Evolutionary conservation across 306 rosid species (phyloP), one percentile per base, ranked within the genome.

Genomic region (Lathyrus tuberosus): DNA sequence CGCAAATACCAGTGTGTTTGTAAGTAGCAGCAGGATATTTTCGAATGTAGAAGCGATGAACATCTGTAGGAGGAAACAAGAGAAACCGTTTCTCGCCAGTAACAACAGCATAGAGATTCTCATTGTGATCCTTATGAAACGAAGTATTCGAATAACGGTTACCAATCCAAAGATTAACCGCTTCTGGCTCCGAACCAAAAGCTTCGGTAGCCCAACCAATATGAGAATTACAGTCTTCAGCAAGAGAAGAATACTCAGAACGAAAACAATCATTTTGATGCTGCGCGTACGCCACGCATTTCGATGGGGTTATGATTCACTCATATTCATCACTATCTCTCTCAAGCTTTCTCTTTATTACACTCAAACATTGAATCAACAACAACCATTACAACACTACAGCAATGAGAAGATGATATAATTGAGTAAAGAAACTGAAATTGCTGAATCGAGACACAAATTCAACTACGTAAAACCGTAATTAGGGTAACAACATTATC

Each of bases 91-190:
- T 91, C 75, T 79, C 82, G 0, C 97, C 96, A 0, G 86, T 78
- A 28, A 91, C 87, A 37, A 91, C 97, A 12, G 96, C 93, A 26
- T 86, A 91, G 37, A 91, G 88, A 79, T 91, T 91, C 87, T 91
- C 96, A 46, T 88, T 86, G 69, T 91, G 91, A 68, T 91, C 96
- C 72, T 88, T 91, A 63, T 88, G n/a, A n/a, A n/a, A n/a, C n/a
- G n/a, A n/a, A n/a, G n/a, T n/a, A n/a, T n/a, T n/a, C n/a, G n/a
- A n/a, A n/a, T n/a, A n/a, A n/a, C n/a, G n/a, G n/a, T n/a, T n/a
- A n/a, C n/a, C n/a, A n/a, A n/a, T n/a, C n/a, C 97, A 88, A 44
- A 88, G 84, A 78, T 91, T 91, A 7, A 88, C 91, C 26, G 96
- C 97, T 61, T 88, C 96, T 0, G 92, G 97, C 10, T 51, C 56